These are phyloP conservation scores for Penicillium verhagenii DNA, from an alignment of 495 filamentous ascomycete species.

Conservation along the genomic window DNA sequence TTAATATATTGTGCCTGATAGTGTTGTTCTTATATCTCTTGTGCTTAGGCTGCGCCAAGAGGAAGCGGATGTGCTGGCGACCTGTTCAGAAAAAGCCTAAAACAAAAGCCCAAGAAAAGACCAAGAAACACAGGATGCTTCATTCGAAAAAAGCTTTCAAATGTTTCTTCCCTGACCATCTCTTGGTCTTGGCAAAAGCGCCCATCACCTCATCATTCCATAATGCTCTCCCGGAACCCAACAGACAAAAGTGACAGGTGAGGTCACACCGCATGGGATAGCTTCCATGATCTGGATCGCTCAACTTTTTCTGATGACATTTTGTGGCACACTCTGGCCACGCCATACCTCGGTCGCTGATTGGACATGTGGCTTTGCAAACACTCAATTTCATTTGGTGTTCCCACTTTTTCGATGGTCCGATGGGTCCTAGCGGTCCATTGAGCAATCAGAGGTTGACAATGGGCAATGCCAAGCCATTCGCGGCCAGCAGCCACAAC, in stretches of 20 bases:
- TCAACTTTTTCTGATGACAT: not conserved
- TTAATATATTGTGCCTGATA: not conserved
- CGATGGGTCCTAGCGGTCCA: not conserved
- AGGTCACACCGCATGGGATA: not conserved
- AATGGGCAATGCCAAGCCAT: not conserved
- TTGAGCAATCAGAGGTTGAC: not conserved
- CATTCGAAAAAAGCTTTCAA: not conserved
- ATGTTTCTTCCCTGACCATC: not conserved
- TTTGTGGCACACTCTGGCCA: not conserved
- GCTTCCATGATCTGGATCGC: not conserved
- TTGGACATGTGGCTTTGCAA: not conserved
- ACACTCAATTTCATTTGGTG: not conserved
- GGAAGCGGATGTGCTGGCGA: too few species aligned
- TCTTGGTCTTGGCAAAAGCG: not conserved
- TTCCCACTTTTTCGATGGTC: not conserved
- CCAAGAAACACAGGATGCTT: not conserved
- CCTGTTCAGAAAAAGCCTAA: not conserved
- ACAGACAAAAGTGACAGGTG: not conserved
- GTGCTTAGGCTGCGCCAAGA: not conserved
- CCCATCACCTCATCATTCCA: not conserved
- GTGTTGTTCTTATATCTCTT: not conserved
- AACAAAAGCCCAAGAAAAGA: too few species aligned
- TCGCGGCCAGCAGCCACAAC: not conserved
- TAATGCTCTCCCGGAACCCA: not conserved
- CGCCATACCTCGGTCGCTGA: not conserved